Conservation (phyloP, 805 yeast genomes). For the Sugiyamaella mastotermitis region DNA sequence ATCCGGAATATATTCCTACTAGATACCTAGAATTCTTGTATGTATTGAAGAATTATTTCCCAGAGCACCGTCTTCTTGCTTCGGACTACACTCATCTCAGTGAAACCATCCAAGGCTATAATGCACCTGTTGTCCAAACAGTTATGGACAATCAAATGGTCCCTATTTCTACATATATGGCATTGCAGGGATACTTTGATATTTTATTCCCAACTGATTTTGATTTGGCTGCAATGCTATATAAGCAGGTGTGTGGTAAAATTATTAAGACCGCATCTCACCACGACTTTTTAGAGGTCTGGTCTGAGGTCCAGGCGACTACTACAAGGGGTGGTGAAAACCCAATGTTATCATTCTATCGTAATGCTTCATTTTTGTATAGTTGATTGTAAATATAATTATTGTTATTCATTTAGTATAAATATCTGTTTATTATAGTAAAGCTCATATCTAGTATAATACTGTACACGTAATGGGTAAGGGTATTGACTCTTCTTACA, state of each 20-base stretch:
- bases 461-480: too few relatives aligned
- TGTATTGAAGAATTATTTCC: conserved; percentile 57
- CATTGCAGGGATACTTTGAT: conserved; percentile 80
- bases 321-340: conserved; percentile 73
- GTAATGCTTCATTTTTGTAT: conserved; percentile 57
- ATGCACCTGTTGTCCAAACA: conserved; percentile 77
- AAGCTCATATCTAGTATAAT: too few relatives aligned
- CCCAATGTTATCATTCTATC: conserved; percentile 74
- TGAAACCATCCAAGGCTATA: conserved; percentile 45
- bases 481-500: too few relatives aligned
- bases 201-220: conserved; percentile 85
- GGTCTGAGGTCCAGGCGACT: conserved; percentile 68
- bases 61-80: conserved; percentile 66
- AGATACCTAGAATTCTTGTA: conserved; percentile 59
- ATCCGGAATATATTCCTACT: conserved; percentile 80
- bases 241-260: conserved; percentile 58
- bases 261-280: conserved; percentile 51
- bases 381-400: conserved; percentile 15
- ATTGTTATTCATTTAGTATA: too few relatives aligned
- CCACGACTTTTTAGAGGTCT: conserved; percentile 54
- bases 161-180: conserved; percentile 68
- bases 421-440: too few relatives aligned
- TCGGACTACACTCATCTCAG: conserved; percentile 57
- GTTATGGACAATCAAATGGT: conserved; percentile 61
- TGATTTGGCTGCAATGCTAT: conserved; percentile 51